phyloP scores from a whole-genome alignment of 1,139 yeast species.

The Suhomyces ambrosiae region DNA sequence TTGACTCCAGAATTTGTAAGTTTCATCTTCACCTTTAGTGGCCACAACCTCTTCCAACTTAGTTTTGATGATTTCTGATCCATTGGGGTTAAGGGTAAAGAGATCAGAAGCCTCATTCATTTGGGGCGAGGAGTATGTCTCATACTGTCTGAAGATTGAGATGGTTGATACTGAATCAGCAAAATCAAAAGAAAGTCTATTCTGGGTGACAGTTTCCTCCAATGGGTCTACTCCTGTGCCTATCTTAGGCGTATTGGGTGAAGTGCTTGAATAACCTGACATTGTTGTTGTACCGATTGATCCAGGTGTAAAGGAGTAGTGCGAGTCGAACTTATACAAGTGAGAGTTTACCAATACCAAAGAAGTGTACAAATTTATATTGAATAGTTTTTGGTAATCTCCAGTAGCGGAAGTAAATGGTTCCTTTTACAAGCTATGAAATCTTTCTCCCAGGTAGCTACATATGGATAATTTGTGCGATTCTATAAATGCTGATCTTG shows the following conservation, averaged over 20 bases:
- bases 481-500: not conserved
- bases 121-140: conserved; percentile 32
- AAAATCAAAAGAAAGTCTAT: conserved; percentile 18
- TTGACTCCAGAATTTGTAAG: conserved; percentile 27
- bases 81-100: conserved; percentile 15
- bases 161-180: conserved; percentile 31
- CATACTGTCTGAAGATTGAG: conserved; percentile 37
- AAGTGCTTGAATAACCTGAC: conserved; percentile 6
- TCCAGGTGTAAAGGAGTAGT: not conserved
- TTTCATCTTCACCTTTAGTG: conserved; percentile 12
- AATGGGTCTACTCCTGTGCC: conserved; percentile 3
- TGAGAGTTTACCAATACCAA: no score
- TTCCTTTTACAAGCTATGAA: no score
- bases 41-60: conserved; percentile 7
- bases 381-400: no score
- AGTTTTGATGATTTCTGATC: conserved; percentile 6
- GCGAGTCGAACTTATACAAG: not conserved
- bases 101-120: conserved; percentile 42
- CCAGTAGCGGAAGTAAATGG: no score
- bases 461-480: no score
- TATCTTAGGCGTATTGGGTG: conserved; percentile 7
- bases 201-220: conserved; percentile 8
- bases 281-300: conserved; percentile 1
- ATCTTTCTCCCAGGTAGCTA: no score
- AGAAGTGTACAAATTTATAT: no score